Percentiles rank a stretch among this genome's conserved stretches.
phyloP scores from a whole-genome alignment of 768 basidiomycete species.

The Heimioporus sp. region DNA sequence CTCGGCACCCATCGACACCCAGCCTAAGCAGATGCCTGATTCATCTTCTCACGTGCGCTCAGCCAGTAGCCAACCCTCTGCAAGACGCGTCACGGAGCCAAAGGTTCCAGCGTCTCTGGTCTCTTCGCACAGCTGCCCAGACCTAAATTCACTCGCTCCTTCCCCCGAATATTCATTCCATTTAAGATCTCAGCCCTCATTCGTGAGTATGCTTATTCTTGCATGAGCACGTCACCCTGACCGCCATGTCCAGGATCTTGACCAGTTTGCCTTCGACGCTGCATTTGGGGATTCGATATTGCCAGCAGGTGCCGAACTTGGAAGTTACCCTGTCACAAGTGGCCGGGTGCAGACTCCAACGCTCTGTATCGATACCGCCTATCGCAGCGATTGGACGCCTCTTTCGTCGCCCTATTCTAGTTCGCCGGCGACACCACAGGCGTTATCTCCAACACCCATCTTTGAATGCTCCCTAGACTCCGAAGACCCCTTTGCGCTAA shows the following conservation, averaged over 20 bases:
- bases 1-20: constrained; percentile 51
- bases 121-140: constrained; percentile 24
- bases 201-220: constrained; percentile 40
- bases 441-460: constrained; percentile 27
- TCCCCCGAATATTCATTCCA: constrained; percentile 27
- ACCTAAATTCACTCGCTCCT: constrained; percentile 34
- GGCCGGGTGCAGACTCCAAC: constrained; percentile 28
- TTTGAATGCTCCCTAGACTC: constrained; percentile 24
- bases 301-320: constrained; percentile 11
- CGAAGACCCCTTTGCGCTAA: constrained; percentile 18
- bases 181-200: constrained; percentile 43
- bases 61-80: constrained; percentile 21
- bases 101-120: constrained; percentile 6
- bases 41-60: constrained; percentile 22
- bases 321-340: constrained; percentile 20
- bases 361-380: constrained; percentile 42
- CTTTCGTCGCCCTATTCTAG: constrained; percentile 44
- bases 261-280: constrained; percentile 28
- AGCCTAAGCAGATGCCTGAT: constrained; percentile 29
- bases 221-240: constrained; percentile 4
- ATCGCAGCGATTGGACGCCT: constrained; percentile 40
- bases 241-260: constrained; percentile 21
- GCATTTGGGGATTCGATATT: constrained; percentile 31
- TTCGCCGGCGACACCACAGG: constrained; percentile 43
- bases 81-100: constrained; percentile 1